Base-by-base conservation (phyloP, 2,329 filamentous ascomycete genomes). In the Alternaria sp. region DNA sequence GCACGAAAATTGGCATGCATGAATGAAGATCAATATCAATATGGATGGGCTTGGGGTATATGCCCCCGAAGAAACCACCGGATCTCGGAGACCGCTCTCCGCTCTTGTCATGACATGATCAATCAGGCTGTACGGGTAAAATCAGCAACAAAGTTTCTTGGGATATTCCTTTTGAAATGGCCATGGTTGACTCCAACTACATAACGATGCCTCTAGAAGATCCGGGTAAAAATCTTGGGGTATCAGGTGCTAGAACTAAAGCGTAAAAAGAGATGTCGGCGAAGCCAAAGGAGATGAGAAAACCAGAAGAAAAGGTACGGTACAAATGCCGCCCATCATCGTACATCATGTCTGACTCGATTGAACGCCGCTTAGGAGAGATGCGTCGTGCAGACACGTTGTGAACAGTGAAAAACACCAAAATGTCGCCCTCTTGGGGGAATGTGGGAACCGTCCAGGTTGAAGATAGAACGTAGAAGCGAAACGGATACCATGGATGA, bases 211-310 rank as follows among this genome's bases (percentile, higher is more conserved):
- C 36, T 26, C 23, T 28, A 23, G 53, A 15, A 54, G 13, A 53
- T 58, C 25, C 17, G 36, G 11, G 19, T 15, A 43, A 36, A 59
- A 21, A 26, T 45, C 30, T 49, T 59, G 60, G 60, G 51, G 60
- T 62, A 62, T 62, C 60, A 52, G n/a, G 36, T 59, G 36, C 17
- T 23, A 52, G 12, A 44, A 53, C 44, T 55, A 40, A 40, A 54
- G 43, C 43, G 21, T 10, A 55, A 19, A 47, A 21, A 21, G 21
- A 23, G 25, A 53, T 49, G 25, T 12, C 2, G 25, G 12, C 28
- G 10, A 49, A 23, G 43, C 10, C 25, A 51, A 52, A 30, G 25
- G n/a, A 47, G 11, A 36, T 11, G 28, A 8, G 25, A 12, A 40
- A 17, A 21, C 23, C n/a, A 26, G n/a, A 32, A 30, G n/a, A 19